Evolutionary conservation across 495 filamentous ascomycete genomes (phyloP).

Genomic region (Aspergillus ellipticus): DNA sequence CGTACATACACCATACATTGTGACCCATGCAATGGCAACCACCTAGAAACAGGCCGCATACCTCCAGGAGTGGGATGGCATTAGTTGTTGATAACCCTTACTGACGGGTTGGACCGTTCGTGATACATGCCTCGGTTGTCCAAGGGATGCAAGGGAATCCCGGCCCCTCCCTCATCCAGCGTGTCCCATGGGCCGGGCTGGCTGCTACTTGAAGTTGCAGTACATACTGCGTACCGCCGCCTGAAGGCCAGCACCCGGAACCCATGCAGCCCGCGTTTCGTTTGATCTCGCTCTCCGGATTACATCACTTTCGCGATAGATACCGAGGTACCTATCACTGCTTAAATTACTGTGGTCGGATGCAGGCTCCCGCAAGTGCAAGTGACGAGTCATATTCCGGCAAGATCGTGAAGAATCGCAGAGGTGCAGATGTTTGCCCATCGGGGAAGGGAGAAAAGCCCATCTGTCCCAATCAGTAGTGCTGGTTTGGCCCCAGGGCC

Average conservation of each 20-base stretch:
- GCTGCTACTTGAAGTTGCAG: no score
- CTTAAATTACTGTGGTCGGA: not conserved
- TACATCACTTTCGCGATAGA: no score
- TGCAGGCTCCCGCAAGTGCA: not conserved
- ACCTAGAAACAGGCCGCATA: not conserved
- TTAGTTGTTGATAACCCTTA: conserved; percentile 7
- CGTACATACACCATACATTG: not conserved
- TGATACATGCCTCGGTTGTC: conserved; percentile 4
- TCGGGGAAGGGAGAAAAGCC: not conserved
- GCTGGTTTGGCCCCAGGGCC: not conserved
- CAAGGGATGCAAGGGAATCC: conserved; percentile 1
- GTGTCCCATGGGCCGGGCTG: no score
- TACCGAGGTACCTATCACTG: no score
- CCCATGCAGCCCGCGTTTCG: no score
- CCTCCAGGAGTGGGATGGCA: not conserved
- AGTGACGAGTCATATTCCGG: not conserved
- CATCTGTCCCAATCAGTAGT: not conserved
- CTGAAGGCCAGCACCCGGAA: no score
- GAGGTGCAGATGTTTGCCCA: not conserved
- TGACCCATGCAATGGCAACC: not conserved
- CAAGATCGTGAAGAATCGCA: not conserved
- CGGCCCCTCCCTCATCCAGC: no score
- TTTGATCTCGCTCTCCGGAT: no score
- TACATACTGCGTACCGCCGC: no score
- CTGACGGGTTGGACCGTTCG: conserved; percentile 19